Evolutionary conservation across 495 filamentous ascomycete species (phyloP), one percentile per base, ranked within the genome.

Genomic region (Penicillium robsamsonii): DNA sequence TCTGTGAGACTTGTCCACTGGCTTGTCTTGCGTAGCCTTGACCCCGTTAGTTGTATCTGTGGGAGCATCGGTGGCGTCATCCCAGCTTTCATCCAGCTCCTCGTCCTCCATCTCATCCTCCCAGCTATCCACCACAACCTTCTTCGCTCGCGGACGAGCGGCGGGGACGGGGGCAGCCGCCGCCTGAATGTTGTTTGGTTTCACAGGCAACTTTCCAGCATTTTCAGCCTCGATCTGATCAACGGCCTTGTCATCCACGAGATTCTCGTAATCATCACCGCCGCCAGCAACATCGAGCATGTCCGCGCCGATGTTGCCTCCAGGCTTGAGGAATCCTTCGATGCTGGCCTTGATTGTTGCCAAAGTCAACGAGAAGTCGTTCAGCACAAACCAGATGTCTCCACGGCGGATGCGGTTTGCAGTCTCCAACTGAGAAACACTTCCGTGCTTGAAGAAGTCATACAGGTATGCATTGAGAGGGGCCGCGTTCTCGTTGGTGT

Each of bases 331-430:
- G 30, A 63, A 67, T 8, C 62, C 81, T 8, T 73, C 75, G 0
- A 91, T 62, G 45, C 79, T 81, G 0, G 78, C 79, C 11, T 83
- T 68, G 37, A 91, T 84, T 0, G 86, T 88, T 0, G 82, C 85
- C 0, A 92, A 65, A 0, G 89, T 75, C 20, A 89, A 71, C 18
- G 84, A 88, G 55, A 91, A 91, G 59, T 90, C 87, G 46, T 84
- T 86, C 6, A 88, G 66, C 2, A 75, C 45, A 59, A 83, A 90
- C 87, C 87, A 90, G 12, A 87, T 71, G 33, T 91, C 89, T 0
- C 79, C 78, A 12, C 65, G 61, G n/a, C 78, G 77, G 47, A 92
- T 79, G 4, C 72, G 64, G 58, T 91, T 91, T 4, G 79, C 84
- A 5, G 40, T 69, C 15, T 78, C 75, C 8, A 92, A 71, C 0